Conservation (phyloP, 305 asterid genomes). For the Solanum chacoense region DNA sequence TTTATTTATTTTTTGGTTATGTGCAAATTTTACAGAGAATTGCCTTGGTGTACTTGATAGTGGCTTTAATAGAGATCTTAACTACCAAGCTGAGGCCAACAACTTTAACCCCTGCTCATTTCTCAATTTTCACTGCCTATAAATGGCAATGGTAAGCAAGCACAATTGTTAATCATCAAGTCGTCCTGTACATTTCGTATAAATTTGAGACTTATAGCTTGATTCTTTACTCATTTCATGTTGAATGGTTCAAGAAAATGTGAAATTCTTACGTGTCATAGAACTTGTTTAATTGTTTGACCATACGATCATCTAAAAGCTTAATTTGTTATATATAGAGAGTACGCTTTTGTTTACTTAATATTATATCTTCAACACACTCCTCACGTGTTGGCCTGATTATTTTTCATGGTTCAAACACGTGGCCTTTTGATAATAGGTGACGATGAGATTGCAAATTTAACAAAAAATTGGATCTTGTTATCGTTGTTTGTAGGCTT, state of each 20-base stretch:
- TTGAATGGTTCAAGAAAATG: background rate
- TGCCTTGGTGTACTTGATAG: conserved; percentile 70
- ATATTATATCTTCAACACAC: background rate
- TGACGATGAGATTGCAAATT: background rate
- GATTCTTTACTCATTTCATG: background rate
- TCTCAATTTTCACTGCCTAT: conserved; percentile 67
- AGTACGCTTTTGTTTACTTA: background rate
- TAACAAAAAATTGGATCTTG: background rate
- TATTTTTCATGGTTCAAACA: background rate
- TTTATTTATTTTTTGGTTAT: background rate
- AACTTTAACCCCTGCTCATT: conserved; percentile 21
- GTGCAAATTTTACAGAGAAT: conserved; percentile 46
- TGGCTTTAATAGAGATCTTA: conserved; percentile 62
- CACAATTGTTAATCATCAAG: no score
- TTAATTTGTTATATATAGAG: background rate
- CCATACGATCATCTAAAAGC: background rate
- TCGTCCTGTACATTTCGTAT: background rate
- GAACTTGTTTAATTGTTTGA: background rate
- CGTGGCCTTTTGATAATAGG: background rate
- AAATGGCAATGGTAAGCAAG: conserved; percentile 73
- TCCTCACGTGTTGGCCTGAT: background rate
- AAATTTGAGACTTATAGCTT: background rate
- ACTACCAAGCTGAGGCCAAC: conserved; percentile 63
- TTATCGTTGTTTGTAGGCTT: conserved; percentile 25
- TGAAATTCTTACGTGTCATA: background rate